Conservation (phyloP, 2,329 filamentous ascomycete genomes). For the Epicoccum nigrum region DNA sequence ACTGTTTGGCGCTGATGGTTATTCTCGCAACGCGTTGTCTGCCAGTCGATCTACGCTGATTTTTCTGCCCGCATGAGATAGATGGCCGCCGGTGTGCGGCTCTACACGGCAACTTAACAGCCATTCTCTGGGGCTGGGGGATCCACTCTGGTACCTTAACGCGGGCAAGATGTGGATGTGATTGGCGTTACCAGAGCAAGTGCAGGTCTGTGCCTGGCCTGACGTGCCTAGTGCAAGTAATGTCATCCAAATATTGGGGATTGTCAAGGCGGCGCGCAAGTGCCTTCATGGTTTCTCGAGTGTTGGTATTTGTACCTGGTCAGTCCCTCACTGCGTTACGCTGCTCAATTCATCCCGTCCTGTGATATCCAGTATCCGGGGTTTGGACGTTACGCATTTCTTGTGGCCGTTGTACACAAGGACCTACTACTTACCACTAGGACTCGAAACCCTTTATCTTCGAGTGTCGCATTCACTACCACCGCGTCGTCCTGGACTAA, state of each 20-base stretch:
- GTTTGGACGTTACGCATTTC: constrained; percentile 13
- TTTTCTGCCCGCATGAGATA: constrained; percentile 25
- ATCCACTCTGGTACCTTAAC: constrained; percentile 25
- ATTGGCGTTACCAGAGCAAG: constrained; percentile 32
- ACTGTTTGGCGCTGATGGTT: neutral
- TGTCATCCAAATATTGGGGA: constrained; percentile 31
- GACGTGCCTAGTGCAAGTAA: constrained; percentile 28
- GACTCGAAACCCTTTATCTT: neutral
- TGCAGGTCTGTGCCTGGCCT: constrained; percentile 31
- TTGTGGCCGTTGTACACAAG: constrained; percentile 13
- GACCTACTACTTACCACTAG: constrained; percentile 2
- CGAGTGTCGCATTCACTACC: constrained; percentile 5
- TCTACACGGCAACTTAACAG: constrained; percentile 9
- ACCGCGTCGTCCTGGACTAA: neutral
- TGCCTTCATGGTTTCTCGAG: constrained; percentile 11
- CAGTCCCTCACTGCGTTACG: constrained; percentile 32
- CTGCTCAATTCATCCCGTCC: constrained; percentile 16
- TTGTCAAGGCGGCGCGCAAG: constrained; percentile 23
- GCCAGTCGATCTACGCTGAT: constrained; percentile 15
- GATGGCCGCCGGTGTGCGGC: constrained; percentile 9
- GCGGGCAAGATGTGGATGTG: constrained; percentile 20
- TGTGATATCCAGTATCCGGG: constrained; percentile 19
- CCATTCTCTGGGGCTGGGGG: constrained; percentile 9
- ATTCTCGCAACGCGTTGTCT: constrained; percentile 1
- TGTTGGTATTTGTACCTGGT: constrained; percentile 34